These are phyloP conservation scores for Hypoxylon subgilvum DNA, from an alignment of 495 filamentous ascomycete species.

Conservation along the genomic window DNA sequence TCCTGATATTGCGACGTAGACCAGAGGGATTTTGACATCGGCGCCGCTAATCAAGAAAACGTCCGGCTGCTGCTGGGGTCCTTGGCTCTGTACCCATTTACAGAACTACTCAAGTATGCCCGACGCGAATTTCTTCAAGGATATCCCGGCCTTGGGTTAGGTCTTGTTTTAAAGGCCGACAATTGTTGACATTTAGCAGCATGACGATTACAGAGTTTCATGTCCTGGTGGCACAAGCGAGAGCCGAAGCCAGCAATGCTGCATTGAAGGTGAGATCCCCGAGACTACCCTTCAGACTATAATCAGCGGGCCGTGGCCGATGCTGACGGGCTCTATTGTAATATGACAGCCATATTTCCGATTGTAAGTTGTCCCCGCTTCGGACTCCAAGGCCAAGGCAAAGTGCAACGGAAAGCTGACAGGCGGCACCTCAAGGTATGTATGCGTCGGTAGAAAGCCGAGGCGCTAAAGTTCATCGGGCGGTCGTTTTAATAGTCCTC, in stretches of 20 bases:
- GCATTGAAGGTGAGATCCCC: conserved; percentile 61
- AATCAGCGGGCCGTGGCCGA: conserved; percentile 8
- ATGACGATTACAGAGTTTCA: conserved; percentile 71
- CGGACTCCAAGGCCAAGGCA: not conserved
- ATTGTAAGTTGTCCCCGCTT: conserved; percentile 59
- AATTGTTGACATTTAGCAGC: conserved; percentile 49
- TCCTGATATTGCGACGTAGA: conserved; percentile 52
- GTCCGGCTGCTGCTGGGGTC: conserved; percentile 65
- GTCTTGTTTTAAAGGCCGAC: conserved; percentile 11
- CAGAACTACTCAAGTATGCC: conserved; percentile 49
- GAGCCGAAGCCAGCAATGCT: conserved; percentile 68
- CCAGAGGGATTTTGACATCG: conserved; percentile 66
- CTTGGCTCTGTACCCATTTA: conserved; percentile 67
- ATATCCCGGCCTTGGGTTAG: conserved; percentile 7
- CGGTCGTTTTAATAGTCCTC: conserved; percentile 7
- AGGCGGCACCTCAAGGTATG: conserved; percentile 51
- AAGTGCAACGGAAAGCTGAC: conserved; percentile 6
- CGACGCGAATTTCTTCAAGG: conserved; percentile 15
- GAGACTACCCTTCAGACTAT: conserved; percentile 14
- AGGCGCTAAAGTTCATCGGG: conserved; percentile 39
- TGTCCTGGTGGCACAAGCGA: conserved; percentile 68
- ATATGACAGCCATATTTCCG: conserved; percentile 70
- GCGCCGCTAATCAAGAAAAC: conserved; percentile 65
- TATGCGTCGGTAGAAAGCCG: conserved; percentile 61
- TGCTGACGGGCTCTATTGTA: conserved; percentile 29